These are phyloP conservation scores for Cnidoscolus chayamansa DNA, from an alignment of 441 rosid species.

Conservation along the genomic window DNA sequence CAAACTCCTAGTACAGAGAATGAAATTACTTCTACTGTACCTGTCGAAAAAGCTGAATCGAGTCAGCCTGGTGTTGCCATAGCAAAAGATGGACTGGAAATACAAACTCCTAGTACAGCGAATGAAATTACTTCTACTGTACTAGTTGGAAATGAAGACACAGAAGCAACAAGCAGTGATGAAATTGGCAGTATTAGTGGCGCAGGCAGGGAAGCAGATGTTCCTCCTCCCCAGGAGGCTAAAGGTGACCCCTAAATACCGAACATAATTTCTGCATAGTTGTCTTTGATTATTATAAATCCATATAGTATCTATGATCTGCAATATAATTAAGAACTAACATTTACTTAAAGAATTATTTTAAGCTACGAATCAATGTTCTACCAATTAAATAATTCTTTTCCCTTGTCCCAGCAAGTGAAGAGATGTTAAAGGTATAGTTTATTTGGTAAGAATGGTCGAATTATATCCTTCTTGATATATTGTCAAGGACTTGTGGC, in stretches of 20 bases:
- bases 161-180: conserved; percentile 31
- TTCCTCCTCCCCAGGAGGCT: conserved; percentile 32
- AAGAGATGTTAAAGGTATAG: not conserved
- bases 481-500: too few relatives aligned
- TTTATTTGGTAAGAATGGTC: not conserved
- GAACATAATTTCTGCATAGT: not conserved
- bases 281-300: not conserved
- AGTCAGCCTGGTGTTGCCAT: too few relatives aligned
- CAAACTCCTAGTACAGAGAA: too few relatives aligned
- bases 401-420: not conserved
- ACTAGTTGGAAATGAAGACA: conserved; percentile 30
- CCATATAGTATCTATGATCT: not conserved
- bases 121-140: conserved; percentile 20
- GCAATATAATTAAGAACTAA: conserved; percentile 5
- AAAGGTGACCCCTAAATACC: conserved; percentile 30
- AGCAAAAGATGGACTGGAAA: too few relatives aligned
- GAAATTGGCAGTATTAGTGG: conserved; percentile 34
- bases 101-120: too few relatives aligned
- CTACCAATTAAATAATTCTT: not conserved
- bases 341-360: not conserved
- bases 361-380: conserved; percentile 2
- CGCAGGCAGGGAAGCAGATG: conserved; percentile 34
- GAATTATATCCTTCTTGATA: too few relatives aligned
- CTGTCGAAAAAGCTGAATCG: too few relatives aligned
- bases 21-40: too few relatives aligned